phyloP scores from a whole-genome alignment of 2,329 filamentous ascomycete species.

The Xylaria sp. region DNA sequence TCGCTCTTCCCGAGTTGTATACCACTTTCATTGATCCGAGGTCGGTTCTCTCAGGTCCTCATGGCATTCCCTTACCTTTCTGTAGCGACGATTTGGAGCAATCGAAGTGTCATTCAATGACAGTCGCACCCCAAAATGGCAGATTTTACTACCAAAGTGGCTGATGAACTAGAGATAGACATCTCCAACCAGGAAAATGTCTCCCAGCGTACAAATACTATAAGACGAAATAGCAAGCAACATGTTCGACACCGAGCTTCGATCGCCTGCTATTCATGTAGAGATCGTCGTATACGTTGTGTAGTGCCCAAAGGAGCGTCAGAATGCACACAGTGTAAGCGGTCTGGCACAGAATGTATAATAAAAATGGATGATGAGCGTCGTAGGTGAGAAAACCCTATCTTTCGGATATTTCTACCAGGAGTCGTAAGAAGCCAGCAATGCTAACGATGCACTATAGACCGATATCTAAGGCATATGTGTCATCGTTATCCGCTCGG shows the following conservation, averaged over 20 bases:
- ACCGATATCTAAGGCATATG: constrained; percentile 40
- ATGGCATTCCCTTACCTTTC: constrained; percentile 28
- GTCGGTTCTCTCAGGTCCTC: constrained; percentile 23
- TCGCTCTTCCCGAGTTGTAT: constrained; percentile 19
- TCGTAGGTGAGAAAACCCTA: constrained; percentile 34
- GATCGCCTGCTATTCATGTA: constrained; percentile 39
- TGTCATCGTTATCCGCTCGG: constrained; percentile 39
- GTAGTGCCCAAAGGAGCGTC: constrained; percentile 38
- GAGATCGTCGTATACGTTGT: constrained; percentile 41
- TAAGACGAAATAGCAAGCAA: constrained; percentile 35
- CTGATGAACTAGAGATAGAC: constrained; percentile 32
- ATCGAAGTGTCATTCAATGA: constrained; percentile 25
- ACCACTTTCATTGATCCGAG: constrained; percentile 25
- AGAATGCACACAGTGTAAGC: constrained; percentile 38
- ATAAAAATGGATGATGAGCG: constrained; percentile 42
- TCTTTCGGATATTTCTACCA: too few relatives aligned
- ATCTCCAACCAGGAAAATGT: constrained; percentile 40
- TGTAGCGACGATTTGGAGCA: constrained; percentile 15
- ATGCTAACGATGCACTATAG: constrained; percentile 25
- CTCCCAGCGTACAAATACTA: constrained; percentile 28
- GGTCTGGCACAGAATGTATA: constrained; percentile 39
- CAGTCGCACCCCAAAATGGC: constrained; percentile 26
- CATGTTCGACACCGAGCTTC: constrained; percentile 39
- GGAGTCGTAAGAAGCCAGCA: not conserved
- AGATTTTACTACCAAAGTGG: constrained; percentile 18